Percentiles rank a stretch among this genome's conserved stretches.
Evolutionary conservation across 139 green algal species (phyloP).

Genomic region (Chlamydomonas applanata): DNA sequence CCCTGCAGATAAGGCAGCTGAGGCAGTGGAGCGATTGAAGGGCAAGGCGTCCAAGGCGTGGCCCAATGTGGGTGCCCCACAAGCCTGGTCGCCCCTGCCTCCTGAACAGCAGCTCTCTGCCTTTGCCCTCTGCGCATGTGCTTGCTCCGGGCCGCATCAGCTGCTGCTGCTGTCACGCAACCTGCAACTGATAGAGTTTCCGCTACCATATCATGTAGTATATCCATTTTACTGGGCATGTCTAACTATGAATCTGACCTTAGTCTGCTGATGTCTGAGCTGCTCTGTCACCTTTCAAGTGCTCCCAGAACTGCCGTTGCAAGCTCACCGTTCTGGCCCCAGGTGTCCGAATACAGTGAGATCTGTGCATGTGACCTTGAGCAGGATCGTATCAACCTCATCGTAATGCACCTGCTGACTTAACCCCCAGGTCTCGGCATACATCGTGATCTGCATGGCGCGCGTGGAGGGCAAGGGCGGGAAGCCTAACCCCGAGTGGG

Average conservation of each 20-base stretch:
- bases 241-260: no score
- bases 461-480: slow-evolving; percentile 29
- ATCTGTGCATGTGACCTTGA: no score
- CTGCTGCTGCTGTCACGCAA: not conserved
- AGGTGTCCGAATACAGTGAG: no score
- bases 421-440: slow-evolving; percentile 42
- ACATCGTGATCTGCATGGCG: slow-evolving; percentile 54
- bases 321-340: no score
- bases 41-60: slow-evolving; percentile 41
- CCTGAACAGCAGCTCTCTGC: not conserved
- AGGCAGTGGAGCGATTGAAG: slow-evolving; percentile 36
- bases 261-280: no score
- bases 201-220: no score
- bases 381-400: no score
- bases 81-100: slow-evolving; percentile 7
- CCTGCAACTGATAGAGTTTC: not conserved
- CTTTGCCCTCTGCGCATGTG: not conserved
- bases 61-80: slow-evolving; percentile 16
- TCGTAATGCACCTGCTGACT: no score
- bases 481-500: slow-evolving; percentile 59
- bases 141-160: no score
- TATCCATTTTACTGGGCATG: no score
- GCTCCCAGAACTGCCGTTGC: no score
- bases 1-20: slow-evolving; percentile 36
- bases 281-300: no score